Conservation (phyloP, 1,284 basidiomycete genomes). For the Ganoderma lucidum region DNA sequence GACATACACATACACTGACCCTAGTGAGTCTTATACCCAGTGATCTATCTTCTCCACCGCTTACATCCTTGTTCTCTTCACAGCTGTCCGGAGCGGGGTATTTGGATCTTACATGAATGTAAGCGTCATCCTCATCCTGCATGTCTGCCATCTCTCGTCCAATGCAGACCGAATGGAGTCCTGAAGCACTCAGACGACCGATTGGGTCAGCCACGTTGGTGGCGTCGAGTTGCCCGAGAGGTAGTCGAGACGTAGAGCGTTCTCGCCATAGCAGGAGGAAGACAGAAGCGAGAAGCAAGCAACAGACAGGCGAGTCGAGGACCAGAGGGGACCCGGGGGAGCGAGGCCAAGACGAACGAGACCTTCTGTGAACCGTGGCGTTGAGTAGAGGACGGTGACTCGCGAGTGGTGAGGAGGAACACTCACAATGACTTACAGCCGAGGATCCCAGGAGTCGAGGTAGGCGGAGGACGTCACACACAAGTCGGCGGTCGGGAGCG, state of each 20-base stretch:
- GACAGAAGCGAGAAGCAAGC: neutral
- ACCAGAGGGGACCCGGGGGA: neutral
- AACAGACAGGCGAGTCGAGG: neutral
- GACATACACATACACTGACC: too few species aligned
- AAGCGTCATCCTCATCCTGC: too few species aligned
- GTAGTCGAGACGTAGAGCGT: neutral
- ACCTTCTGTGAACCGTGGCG: neutral
- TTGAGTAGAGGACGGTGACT: neutral
- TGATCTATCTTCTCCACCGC: too few species aligned
- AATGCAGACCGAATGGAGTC: neutral
- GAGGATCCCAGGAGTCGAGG: neutral
- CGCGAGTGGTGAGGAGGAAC: too few species aligned
- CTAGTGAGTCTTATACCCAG: too few species aligned
- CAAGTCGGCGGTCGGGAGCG: too few species aligned
- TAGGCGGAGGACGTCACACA: neutral
- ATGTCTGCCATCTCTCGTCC: too few species aligned
- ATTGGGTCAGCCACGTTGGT: neutral
- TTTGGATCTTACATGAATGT: too few species aligned
- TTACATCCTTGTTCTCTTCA: too few species aligned
- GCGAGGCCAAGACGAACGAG: neutral
- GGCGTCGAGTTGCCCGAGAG: neutral
- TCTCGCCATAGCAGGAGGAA: neutral
- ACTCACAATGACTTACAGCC: neutral
- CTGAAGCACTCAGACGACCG: neutral
- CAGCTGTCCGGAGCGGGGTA: too few species aligned